Percentiles rank a stretch among this genome's conserved stretches.
phyloP scores from a whole-genome alignment of 1,139 yeast species.

The Pichia sp. region DNA sequence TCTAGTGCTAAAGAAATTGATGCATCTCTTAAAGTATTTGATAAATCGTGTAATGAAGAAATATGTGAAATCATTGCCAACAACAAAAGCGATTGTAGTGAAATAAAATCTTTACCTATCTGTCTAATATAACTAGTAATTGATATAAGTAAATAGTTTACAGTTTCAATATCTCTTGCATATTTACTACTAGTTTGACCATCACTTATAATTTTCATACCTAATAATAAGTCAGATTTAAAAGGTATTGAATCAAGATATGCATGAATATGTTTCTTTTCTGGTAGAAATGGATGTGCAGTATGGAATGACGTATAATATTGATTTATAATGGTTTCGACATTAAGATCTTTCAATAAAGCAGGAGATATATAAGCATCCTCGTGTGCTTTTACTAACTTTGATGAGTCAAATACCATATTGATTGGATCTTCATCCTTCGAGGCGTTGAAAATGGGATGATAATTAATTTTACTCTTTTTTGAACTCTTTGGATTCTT shows the following conservation, averaged over 20 bases:
- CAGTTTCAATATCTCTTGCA: slow-evolving; percentile 33
- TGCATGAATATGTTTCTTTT: slow-evolving; percentile 29
- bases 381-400: slow-evolving; percentile 14
- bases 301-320: slow-evolving; percentile 37
- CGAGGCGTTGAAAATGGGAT: slow-evolving; percentile 28
- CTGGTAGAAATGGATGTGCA: slow-evolving; percentile 43
- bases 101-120: slow-evolving; percentile 36
- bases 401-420: slow-evolving; percentile 20
- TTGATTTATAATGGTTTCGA: slow-evolving; percentile 28
- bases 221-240: slow-evolving; percentile 36
- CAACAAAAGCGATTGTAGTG: slow-evolving; percentile 37
- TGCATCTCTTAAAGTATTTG: slow-evolving; percentile 35
- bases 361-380: slow-evolving; percentile 27
- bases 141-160: slow-evolving; percentile 34
- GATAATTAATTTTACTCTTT: slow-evolving; percentile 18
- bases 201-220: slow-evolving; percentile 42
- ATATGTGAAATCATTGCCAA: slow-evolving; percentile 40
- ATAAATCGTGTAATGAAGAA: slow-evolving; percentile 41
- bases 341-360: slow-evolving; percentile 24
- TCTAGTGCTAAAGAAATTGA: slow-evolving; percentile 34
- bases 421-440: slow-evolving; percentile 21
- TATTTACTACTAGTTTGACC: slow-evolving; percentile 35
- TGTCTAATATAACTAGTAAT: slow-evolving; percentile 33
- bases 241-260: slow-evolving; percentile 31
- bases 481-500: background rate